Evolutionary conservation across 306 rosid genomes (phyloP), one percentile per base, ranked within the genome.

Genomic region (Citrullus colocynthis): DNA sequence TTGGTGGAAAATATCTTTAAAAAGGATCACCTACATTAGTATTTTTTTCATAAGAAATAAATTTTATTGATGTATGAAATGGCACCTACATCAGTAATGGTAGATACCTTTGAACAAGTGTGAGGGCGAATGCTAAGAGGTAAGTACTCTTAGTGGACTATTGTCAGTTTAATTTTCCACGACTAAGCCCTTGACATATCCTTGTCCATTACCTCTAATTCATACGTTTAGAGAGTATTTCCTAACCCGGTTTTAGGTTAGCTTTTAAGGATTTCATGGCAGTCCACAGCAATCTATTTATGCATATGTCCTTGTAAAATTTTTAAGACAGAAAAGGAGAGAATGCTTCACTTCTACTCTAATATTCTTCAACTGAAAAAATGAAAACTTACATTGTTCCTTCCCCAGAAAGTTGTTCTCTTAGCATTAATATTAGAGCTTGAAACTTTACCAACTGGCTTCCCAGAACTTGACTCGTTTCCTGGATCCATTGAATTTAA

Each of bases 351-450:
- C 24, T 55, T 55, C 39, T 21, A 67, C 9, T 44, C 7, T 45
- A 69, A 70, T 42, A 45, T 21, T 71, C 41, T 71, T 71, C 76
- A 48, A 48, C 34, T 48, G 4, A 48, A 48, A 71, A 24, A 48
- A 48, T 7, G 13, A 71, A 48, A 71, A 89, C 99, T 92, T 79
- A 96, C 99, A 78, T 86, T 92, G 91, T 83, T 88, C 85, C 98
- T 91, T 89, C 99, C 99, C 99, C 99, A 96, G 81, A 96, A 92
- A 72, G 96, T 74, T 49, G 97, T 83, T 64, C 93, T 93, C 82
- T 88, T 96, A 59, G 91, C 77, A 79, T 76, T 92, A 80, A 83
- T 81, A 78, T 84, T 86, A 37, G 85, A 74, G 21, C 91, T 88
- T 61, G 86, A 78, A 74, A 84, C 87, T 92, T 93, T 96, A 79